Conservation (phyloP, 257 asterid species). For the Galeopsis tetrahit region DNA sequence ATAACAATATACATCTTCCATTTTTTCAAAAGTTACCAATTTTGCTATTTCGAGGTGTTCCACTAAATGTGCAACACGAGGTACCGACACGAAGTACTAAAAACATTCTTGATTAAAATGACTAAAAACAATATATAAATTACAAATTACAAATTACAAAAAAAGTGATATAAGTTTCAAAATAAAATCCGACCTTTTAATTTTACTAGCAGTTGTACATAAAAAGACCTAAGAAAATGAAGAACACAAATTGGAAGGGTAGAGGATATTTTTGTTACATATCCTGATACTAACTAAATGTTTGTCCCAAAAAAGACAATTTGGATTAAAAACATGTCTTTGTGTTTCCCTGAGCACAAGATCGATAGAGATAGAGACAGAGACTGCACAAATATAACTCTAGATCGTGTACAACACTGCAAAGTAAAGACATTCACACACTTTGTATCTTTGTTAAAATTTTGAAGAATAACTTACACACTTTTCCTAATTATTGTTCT, state of each 20-base stretch:
- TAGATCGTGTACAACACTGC: background rate
- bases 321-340: background rate
- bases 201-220: background rate
- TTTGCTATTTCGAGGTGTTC: too few species aligned
- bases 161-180: too few species aligned
- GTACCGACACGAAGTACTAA: too few species aligned
- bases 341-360: background rate
- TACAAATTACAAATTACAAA: too few species aligned
- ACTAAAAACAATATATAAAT: background rate
- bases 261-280: slow-evolving; percentile 14
- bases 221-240: background rate
- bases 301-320: slow-evolving; percentile 11
- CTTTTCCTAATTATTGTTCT: background rate
- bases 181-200: background rate
- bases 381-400: background rate
- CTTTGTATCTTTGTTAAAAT: background rate
- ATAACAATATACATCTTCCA: too few species aligned
- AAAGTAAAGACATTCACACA: background rate
- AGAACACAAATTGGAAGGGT: background rate
- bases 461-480: background rate
- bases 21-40: too few species aligned
- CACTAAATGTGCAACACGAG: background rate
- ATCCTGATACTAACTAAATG: background rate
- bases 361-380: background rate
- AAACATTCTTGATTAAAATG: background rate